phyloP scores from a whole-genome alignment of 306 rosid species.

The Lagenaria siceraria region DNA sequence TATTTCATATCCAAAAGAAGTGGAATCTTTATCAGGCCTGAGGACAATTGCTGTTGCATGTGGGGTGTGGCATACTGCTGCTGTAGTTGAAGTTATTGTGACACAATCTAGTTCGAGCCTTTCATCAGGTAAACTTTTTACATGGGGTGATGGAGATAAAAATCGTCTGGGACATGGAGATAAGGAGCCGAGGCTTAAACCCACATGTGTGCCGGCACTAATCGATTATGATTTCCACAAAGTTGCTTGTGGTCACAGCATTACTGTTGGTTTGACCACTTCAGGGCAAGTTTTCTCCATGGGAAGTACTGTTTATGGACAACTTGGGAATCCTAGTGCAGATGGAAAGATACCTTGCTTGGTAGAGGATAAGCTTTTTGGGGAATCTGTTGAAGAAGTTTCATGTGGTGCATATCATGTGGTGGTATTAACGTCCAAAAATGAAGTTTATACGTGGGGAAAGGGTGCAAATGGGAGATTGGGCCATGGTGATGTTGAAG shows the following conservation, averaged over 20 bases:
- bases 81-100: constrained; percentile 84
- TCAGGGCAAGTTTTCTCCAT: constrained; percentile 75
- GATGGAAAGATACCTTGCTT: constrained; percentile 82
- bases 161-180: constrained; percentile 96
- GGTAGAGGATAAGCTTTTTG: constrained; percentile 66
- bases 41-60: constrained; percentile 89
- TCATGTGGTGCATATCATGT: constrained; percentile 98
- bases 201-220: constrained; percentile 81
- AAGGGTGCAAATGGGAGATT: constrained; percentile 98
- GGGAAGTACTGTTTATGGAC: constrained; percentile 99
- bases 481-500: constrained; percentile 97
- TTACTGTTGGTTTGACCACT: constrained; percentile 81
- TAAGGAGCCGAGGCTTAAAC: constrained; percentile 80
- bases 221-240: constrained; percentile 78
- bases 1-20: constrained; percentile 72
- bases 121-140: constrained; percentile 79
- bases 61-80: constrained; percentile 99
- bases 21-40: constrained; percentile 72
- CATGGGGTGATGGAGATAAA: constrained; percentile 99
- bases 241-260: constrained; percentile 92
- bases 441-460: constrained; percentile 99
- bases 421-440: constrained; percentile 67
- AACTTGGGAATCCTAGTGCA: constrained; percentile 85
- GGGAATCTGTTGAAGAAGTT: constrained; percentile 67
- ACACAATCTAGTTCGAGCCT: constrained; percentile 68